These are phyloP conservation scores for Debaryomyces subglobosus DNA, from an alignment of 1,139 yeast genomes.

Conservation along the genomic window DNA sequence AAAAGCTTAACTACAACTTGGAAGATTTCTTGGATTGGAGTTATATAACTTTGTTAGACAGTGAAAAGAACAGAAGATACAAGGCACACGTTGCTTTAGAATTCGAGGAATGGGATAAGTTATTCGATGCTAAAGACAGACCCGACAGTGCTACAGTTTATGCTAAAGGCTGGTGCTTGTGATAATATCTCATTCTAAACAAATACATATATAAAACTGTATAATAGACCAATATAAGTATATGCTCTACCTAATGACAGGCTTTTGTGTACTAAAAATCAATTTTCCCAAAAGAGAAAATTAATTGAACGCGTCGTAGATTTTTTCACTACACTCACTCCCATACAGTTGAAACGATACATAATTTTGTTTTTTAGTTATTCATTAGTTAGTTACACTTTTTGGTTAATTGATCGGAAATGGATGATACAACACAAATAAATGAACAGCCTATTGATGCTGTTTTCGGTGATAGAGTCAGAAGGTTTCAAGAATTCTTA, in stretches of 20 bases:
- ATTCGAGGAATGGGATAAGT: conserved; percentile 58
- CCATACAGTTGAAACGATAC: not conserved
- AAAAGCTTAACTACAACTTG: conserved; percentile 81
- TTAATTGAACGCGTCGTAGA: conserved; percentile 36
- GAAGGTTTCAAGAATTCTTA: conserved; percentile 86
- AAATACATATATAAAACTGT: conserved; percentile 6
- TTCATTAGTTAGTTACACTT: not conserved
- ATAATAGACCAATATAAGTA: not conserved
- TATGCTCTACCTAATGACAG: not conserved
- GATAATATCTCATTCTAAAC: conserved; percentile 4
- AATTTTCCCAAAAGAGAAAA: conserved; percentile 30
- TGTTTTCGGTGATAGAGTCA: conserved; percentile 76
- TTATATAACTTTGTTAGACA: conserved; percentile 70
- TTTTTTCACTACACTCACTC: conserved; percentile 4
- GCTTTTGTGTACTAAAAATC: conserved; percentile 2
- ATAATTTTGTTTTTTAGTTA: conserved; percentile 9
- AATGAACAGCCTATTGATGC: conserved; percentile 47
- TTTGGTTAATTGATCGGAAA: conserved; percentile 11
- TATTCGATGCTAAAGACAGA: conserved; percentile 30
- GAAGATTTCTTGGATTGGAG: conserved; percentile 96
- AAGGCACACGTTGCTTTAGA: conserved; percentile 79
- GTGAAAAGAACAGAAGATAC: conserved; percentile 72
- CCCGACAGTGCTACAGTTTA: conserved; percentile 16
- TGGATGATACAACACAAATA: conserved; percentile 24
- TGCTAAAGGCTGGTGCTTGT: conserved; percentile 32